Evolutionary conservation across 352 stramenopile species (phyloP), one percentile per base, ranked within the genome.

Genomic region (Phytophthora brassicae): DNA sequence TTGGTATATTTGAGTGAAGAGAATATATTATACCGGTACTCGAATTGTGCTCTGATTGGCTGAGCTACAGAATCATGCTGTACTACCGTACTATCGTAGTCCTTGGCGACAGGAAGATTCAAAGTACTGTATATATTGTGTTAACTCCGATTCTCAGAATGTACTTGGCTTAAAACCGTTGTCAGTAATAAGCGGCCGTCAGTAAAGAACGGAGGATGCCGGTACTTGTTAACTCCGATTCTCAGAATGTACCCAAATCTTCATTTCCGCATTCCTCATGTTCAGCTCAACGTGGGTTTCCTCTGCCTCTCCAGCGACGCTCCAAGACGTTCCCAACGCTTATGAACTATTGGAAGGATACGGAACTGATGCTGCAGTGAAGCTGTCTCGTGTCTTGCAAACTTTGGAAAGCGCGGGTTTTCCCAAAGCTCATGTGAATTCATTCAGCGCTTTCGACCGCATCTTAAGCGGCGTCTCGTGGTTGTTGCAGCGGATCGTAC

Each of bases 361-460:
- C 46, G 61, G 70, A 1, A 14, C 20, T 0, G 75, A 85, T 0
- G 73, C 73, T 6, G 61, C 75, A 8, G 52, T 24, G 13, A 75
- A 68, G 12, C 29, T 90, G 7, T 60, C 68, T 0, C 45, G 38
- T 11, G 70, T 80, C 0, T 50, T 90, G 36, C 31, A 49, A 8
- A 6, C 53, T 31, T 69, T 90, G 1, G 68, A 73, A 29, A 17
- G 16, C 23, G 64, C 60, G 8, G 81, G 81, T 2, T 89, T 87
- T 48, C 42, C 53, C 31, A 88, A 88, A 50, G 72, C 77, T 14
- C 56, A 51, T 13, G 55, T 65, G n/a, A 74, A 60, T 11, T 51
- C 68, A 4, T 88, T 75, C 60, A 79, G 66, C 54, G 79, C 77
- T 12, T 92, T 89, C 52, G 83, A 90, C 35, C 78, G 83, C 56